Percentiles rank a stretch among this genome's conserved stretches.
These are phyloP conservation scores for Wallacemonas sp. DNA, from an alignment of 208 protist genomes.

Conservation along the genomic window DNA sequence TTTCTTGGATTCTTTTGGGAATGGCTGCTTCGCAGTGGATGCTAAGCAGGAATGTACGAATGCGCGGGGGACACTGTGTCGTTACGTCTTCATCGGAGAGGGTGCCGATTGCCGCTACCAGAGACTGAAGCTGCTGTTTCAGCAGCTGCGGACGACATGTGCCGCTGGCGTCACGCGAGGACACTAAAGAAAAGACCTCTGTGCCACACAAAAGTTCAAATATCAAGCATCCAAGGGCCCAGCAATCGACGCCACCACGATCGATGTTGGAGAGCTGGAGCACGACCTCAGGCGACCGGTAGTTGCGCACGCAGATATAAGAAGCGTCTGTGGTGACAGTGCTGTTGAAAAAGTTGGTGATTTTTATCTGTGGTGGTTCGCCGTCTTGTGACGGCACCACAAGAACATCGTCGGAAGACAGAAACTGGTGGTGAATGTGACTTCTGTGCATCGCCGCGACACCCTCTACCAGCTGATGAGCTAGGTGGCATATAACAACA, in stretches of 20 bases:
- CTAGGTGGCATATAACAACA: conserved; percentile 15
- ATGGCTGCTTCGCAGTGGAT: conserved; percentile 15
- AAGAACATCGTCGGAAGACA: conserved; percentile 21
- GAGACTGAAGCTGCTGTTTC: conserved; percentile 19
- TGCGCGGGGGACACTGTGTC: conserved; percentile 16
- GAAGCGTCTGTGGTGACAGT: conserved; percentile 6
- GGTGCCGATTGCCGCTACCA: conserved; percentile 13
- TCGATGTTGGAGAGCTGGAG: conserved; percentile 23
- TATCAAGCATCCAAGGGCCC: conserved; percentile 27
- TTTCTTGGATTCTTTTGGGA: conserved; percentile 6
- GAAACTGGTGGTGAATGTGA: conserved; percentile 20
- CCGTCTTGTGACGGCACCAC: conserved; percentile 1
- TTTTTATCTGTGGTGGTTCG: conserved; percentile 9
- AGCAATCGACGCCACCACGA: conserved; percentile 15
- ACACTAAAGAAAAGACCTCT: conserved; percentile 15
- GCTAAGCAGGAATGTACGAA: conserved; percentile 13
- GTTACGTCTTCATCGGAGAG: conserved; percentile 7
- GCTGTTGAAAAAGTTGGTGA: conserved; percentile 27
- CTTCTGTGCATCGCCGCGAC: conserved; percentile 17
- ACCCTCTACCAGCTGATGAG: conserved; percentile 22
- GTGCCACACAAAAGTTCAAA: conserved; percentile 24
- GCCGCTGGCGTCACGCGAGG: conserved; percentile 7
- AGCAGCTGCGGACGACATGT: conserved; percentile 21
- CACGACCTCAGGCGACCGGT: conserved; percentile 27
- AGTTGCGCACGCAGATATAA: conserved; percentile 35